Base-by-base conservation (phyloP, 2,329 filamentous ascomycete species). In the Fusarium robinianum region DNA sequence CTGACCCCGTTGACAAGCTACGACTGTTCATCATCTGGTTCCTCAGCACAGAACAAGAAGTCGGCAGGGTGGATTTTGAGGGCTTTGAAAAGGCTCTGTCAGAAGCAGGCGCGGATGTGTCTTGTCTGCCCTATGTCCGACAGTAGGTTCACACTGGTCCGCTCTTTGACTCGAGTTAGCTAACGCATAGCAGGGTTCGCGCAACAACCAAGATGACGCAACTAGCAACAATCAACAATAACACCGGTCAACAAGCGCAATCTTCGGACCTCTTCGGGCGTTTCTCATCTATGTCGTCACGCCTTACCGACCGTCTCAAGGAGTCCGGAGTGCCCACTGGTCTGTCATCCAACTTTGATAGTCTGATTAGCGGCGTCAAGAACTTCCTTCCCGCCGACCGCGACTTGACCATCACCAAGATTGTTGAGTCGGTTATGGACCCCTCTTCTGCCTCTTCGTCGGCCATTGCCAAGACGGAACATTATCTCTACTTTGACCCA, bases 141-240 rank as follows among this genome's bases (percentile, higher is more conserved):
- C 88, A 90, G 85, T 88, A 72, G 71, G 83, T 74, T 38, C 16
- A 18, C 11, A 11, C 15, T 16, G 11, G 23, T 15, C 18, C 15
- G 12, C 25, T 6, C 26, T n/a, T 36, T 8, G 6, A 11, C 16
- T 12, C 7, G 3, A 2, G 8, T 22, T 39, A 37, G 26, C 66
- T 71, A 55, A 67, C 30, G 11, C 22, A 9, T 22, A 34, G 29
- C 62, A 83, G 88, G 67, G 89, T 97, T 38, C 90, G 92, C 48
- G 89, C 95, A 55, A 90, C 95, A 36, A 97, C 92, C 5, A 90
- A 94, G 53, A 96, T 97, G 90, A 97, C 92, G 10, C 96, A 97
- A 81, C 87, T 99, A 67, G 89, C 91, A 4, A 95, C 91, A 2
- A 85, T 91, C 51, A 94, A 92, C 52, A 85, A 85, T 19, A 84